Conservation (phyloP, 257 asterid genomes). For the Gynochthodes officinalis region DNA sequence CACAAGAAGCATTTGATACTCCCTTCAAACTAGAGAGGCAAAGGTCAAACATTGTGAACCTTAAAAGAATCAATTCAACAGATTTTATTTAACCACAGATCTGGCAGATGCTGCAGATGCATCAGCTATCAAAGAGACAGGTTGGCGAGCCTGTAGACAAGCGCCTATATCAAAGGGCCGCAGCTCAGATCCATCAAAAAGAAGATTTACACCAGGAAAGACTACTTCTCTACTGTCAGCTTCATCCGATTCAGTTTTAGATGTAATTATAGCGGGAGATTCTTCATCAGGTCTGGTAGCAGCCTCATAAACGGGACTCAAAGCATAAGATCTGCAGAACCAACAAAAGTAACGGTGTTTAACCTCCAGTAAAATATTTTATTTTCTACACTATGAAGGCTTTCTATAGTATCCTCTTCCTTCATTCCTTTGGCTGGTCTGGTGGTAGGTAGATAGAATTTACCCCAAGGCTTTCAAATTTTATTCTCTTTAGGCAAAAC, state of each 20-base stretch:
- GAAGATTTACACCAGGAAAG: conserved; percentile 90
- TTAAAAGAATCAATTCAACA: conserved; percentile 6
- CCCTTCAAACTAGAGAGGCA: conserved; percentile 13
- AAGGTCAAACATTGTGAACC: conserved; percentile 13
- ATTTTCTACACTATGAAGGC: neutral
- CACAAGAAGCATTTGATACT: conserved; percentile 5
- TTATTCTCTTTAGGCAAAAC: neutral
- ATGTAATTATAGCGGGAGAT: conserved; percentile 42
- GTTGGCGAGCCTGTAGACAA: conserved; percentile 98
- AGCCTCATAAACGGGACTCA: conserved; percentile 71
- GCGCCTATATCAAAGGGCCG: conserved; percentile 94
- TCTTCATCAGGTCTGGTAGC: conserved; percentile 61
- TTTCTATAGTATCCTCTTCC: neutral
- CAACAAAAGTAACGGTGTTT: conserved; percentile 7
- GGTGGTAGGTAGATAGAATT: neutral
- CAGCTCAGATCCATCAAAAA: conserved; percentile 86
- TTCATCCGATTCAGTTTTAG: conserved; percentile 73
- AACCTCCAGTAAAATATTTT: neutral
- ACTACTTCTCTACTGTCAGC: conserved; percentile 80
- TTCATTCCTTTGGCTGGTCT: neutral
- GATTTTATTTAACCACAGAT: conserved; percentile 46
- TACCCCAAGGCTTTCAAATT: neutral
- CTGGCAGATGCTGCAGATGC: conserved; percentile 81
- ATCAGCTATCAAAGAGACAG: conserved; percentile 81
- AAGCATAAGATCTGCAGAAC: conserved; percentile 78